Base-by-base conservation (phyloP, 495 filamentous ascomycete species). In the Penicillium goetzii region DNA sequence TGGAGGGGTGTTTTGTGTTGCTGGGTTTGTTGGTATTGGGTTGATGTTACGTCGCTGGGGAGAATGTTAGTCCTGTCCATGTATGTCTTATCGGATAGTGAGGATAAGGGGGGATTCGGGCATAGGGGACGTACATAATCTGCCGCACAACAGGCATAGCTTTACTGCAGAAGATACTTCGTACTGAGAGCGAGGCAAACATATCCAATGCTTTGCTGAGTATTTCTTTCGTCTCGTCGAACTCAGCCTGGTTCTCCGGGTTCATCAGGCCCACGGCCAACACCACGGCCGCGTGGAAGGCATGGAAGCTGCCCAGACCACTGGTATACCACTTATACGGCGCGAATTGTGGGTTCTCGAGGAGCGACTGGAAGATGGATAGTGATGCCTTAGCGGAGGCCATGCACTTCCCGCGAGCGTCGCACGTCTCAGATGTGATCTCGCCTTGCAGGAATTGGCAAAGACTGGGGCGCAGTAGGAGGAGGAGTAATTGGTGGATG, bases 261-360 rank as follows among this genome's bases (percentile, higher is more conserved):
- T 73, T 66, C 51, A 76, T 62, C 2, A 80, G 62, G 15, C 72
- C 68, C 1, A 71, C 58, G 10, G 73, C 72, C 10, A 80, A 47
- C 4, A 76, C 70, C 0, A 80, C 72, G 1, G 76, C 74, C 3
- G 77, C 74, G 53, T 80, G 77, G 45, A 75, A 75, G 0, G 77
- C 74, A 53, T 79, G 76, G 60, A 80, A 82, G 38, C 78, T 81
- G 4, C 76, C 78, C 0, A 78, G 64, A 1, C 76, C 76, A 32
- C 79, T 74, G 17, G 76, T 80, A 59, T 81, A 83, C 81, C 81
- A 83, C 60, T 73, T 77, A 47, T 78, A 83, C 0, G 78, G 71
- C 5, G 69, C 59, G 57, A 79, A 80, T 11, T 74, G 63, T 2
- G 76, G 62, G 0, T 73, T 72, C 32, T 77, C 75, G 30, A 74